Evolutionary conservation across 805 yeast species (phyloP).

Genomic region (Helenozyma baotianmanensis): DNA sequence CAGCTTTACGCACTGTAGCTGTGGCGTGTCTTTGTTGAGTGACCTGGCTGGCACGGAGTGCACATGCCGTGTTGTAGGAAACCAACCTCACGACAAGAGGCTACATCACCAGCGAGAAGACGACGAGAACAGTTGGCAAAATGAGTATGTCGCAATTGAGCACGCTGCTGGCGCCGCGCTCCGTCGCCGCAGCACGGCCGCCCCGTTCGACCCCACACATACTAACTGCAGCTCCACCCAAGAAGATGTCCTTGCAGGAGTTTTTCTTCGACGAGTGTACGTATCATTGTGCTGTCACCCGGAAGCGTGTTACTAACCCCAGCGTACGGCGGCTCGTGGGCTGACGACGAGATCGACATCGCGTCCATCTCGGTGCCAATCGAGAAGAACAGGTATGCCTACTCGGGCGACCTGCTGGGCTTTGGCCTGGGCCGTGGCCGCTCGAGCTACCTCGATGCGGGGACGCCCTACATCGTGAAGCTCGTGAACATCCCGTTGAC

Average conservation of each 20-base stretch:
- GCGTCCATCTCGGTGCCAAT: constrained; percentile 44
- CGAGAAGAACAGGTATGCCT: constrained; percentile 23
- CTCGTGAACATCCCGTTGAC: constrained; percentile 56
- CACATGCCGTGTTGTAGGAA: no score
- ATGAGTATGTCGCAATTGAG: no score
- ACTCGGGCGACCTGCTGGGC: constrained; percentile 5
- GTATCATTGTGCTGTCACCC: constrained; percentile 15
- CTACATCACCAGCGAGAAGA: no score
- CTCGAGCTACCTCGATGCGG: constrained; percentile 13
- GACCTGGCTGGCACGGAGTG: no score
- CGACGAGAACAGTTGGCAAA: no score
- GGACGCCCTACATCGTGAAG: constrained; percentile 66
- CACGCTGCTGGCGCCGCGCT: no score
- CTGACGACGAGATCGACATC: constrained; percentile 42
- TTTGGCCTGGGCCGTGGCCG: constrained; percentile 7
- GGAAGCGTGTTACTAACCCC: constrained; percentile 14
- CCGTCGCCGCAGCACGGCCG: no score
- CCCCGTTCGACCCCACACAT: no score
- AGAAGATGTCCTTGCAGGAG: constrained; percentile 44
- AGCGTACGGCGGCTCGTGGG: constrained; percentile 47
- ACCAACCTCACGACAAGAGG: no score
- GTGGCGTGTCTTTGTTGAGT: no score
- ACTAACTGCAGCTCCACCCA: constrained; percentile 33
- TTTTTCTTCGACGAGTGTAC: constrained; percentile 42
- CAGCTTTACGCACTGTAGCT: no score